Percentiles rank a stretch among this genome's conserved stretches.
These are phyloP conservation scores for Eucalyptus erythrocorys DNA, from an alignment of 345 rosid genomes.

Conservation along the genomic window DNA sequence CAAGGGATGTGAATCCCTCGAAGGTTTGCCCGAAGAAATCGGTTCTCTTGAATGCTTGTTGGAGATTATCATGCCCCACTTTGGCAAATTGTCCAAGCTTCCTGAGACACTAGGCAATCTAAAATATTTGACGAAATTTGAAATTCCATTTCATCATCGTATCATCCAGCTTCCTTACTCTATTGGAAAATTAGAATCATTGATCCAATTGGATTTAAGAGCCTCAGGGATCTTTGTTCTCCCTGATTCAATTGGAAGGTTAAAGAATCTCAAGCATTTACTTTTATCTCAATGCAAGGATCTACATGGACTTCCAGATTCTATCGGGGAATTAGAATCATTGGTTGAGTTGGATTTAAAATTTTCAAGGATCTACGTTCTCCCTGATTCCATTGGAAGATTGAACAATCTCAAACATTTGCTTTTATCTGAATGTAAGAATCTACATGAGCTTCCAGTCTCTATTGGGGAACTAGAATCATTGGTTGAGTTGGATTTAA, in stretches of 20 bases:
- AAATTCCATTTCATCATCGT: neutral
- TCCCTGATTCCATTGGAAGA: neutral
- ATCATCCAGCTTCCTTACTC: neutral
- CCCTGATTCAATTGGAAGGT: neutral
- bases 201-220: neutral
- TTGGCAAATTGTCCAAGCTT: neutral
- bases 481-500: neutral
- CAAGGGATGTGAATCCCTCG: neutral
- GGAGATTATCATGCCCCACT: neutral
- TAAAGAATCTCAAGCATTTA: neutral
- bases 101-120: neutral
- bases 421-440: neutral
- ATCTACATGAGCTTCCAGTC: neutral
- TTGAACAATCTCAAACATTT: neutral
- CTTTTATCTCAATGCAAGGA: neutral
- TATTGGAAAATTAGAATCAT: neutral
- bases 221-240: neutral
- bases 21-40: neutral
- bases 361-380: fast-evolving
- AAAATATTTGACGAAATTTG: neutral
- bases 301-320: neutral
- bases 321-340: neutral
- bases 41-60: neutral
- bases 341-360: neutral
- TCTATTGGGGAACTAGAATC: neutral